Evolutionary conservation across 305 asterid genomes (phyloP).

Genomic region (Plantago rigida): DNA sequence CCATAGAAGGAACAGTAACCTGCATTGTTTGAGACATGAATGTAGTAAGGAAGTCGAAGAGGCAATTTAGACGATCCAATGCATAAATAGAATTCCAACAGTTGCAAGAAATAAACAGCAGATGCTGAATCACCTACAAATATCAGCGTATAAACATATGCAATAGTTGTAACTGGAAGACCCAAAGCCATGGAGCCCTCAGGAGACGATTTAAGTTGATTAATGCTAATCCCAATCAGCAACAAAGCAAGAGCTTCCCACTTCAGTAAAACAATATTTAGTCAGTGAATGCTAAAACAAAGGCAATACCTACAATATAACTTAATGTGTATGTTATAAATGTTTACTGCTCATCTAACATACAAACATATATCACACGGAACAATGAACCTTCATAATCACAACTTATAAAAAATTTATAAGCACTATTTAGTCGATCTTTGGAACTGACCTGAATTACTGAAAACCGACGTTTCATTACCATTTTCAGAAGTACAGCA

Average conservation of each 20-base stretch:
- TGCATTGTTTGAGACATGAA: constrained; percentile 31
- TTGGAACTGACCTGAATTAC: constrained; percentile 65
- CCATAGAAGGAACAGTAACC: constrained; percentile 95
- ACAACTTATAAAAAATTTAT: constrained; percentile 6
- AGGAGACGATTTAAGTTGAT: constrained; percentile 80
- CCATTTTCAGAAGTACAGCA: constrained; percentile 71
- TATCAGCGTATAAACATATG: constrained; percentile 69
- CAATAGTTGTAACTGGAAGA: constrained; percentile 75
- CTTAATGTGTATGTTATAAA: constrained; percentile 6
- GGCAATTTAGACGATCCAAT: constrained; percentile 9
- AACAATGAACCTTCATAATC: constrained; percentile 2
- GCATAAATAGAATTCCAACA: constrained; percentile 11
- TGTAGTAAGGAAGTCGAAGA: constrained; percentile 12
- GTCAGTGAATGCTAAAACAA: not conserved
- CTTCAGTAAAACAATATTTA: constrained; percentile 35
- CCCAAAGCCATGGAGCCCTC: constrained; percentile 71
- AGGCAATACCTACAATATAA: constrained; percentile 11
- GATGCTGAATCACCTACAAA: constrained; percentile 61
- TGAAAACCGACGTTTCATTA: constrained; percentile 91
- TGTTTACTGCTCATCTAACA: constrained; percentile 10
- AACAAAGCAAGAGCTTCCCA: constrained; percentile 98
- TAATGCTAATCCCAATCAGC: constrained; percentile 90
- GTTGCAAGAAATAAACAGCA: constrained; percentile 17
- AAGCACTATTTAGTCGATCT: constrained; percentile 9
- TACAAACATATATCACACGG: constrained; percentile 6